Evolutionary conservation across 2,329 filamentous ascomycete genomes (phyloP).

Genomic region (Daldinia sp.): DNA sequence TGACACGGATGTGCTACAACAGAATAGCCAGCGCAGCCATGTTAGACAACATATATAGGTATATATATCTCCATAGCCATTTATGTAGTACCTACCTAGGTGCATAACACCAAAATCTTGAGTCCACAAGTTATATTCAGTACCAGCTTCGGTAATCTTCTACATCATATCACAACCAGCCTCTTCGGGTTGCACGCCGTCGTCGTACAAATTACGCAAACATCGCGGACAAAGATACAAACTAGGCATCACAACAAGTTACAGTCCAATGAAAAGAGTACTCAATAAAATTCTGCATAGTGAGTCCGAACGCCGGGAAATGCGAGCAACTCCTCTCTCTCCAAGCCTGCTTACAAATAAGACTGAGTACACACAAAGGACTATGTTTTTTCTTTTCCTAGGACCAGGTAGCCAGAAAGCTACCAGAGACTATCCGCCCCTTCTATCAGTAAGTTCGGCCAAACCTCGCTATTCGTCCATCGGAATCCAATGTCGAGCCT

Average conservation of each 20-base stretch:
- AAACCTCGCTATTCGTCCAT: slow-evolving; percentile 6
- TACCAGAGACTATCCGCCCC: slow-evolving; percentile 33
- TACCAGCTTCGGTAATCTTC: too few relatives aligned
- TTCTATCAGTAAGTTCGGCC: slow-evolving; percentile 21
- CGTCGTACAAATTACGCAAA: background rate
- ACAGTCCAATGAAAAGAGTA: slow-evolving; percentile 10
- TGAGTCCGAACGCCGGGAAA: slow-evolving; percentile 28
- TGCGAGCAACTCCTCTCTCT: slow-evolving; percentile 37
- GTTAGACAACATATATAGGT: background rate
- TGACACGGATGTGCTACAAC: too few relatives aligned
- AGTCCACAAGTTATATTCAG: too few relatives aligned
- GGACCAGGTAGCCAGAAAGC: slow-evolving; percentile 32
- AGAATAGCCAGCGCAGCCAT: background rate
- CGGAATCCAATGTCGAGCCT: slow-evolving; percentile 31
- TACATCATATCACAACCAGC: background rate
- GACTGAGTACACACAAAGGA: slow-evolving; percentile 32
- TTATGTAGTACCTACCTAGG: background rate
- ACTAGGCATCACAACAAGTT: background rate
- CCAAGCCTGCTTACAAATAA: slow-evolving; percentile 29
- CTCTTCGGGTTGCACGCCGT: background rate
- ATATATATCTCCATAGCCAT: background rate
- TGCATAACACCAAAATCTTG: background rate
- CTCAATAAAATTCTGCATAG: slow-evolving; percentile 33
- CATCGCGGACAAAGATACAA: background rate
- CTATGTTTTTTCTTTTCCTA: slow-evolving; percentile 20